A percentile compares a stretch with the other conserved stretches of the same genome.
These are phyloP conservation scores for Zygnema circumcarinatum DNA, from an alignment of 139 green algal species.

Conservation along the genomic window DNA sequence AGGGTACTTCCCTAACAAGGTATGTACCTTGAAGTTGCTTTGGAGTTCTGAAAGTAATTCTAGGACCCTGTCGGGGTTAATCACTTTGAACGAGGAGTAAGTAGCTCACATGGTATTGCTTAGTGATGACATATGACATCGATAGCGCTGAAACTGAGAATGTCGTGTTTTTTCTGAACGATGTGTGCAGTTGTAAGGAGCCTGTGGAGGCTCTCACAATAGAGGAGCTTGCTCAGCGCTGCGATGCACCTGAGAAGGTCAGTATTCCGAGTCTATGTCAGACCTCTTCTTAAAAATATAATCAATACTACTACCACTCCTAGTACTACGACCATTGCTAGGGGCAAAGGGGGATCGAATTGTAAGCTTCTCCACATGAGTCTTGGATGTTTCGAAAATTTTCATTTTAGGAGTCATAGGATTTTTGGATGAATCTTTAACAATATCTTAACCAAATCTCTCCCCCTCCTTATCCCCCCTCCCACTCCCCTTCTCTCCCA, in stretches of 20 bases:
- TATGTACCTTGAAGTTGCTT: too few species aligned
- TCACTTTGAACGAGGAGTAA: too few species aligned
- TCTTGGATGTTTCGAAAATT: background rate
- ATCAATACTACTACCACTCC: background rate
- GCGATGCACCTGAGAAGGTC: background rate
- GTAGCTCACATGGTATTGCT: too few species aligned
- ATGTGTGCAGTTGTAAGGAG: slow-evolving; percentile 17
- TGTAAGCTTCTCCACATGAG: background rate
- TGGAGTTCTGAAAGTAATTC: too few species aligned
- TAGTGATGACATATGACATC: too few species aligned
- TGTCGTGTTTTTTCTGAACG: slow-evolving; percentile 9
- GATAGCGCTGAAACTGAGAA: too few species aligned
- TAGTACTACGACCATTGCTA: background rate
- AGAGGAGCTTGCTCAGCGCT: slow-evolving; percentile 24
- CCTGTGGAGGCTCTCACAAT: slow-evolving; percentile 38
- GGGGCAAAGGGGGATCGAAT: too few species aligned
- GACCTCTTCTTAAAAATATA: background rate
- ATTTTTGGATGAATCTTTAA: background rate
- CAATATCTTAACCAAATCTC: too few species aligned
- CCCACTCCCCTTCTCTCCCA: too few species aligned
- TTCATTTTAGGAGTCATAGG: background rate
- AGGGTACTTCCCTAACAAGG: too few species aligned
- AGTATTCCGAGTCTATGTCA: background rate
- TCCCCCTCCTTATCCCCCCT: too few species aligned
- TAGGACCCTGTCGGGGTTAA: too few species aligned